These are phyloP conservation scores for Trypanosoma cruzi DNA, from an alignment of 208 protist genomes.

Conservation along the genomic window DNA sequence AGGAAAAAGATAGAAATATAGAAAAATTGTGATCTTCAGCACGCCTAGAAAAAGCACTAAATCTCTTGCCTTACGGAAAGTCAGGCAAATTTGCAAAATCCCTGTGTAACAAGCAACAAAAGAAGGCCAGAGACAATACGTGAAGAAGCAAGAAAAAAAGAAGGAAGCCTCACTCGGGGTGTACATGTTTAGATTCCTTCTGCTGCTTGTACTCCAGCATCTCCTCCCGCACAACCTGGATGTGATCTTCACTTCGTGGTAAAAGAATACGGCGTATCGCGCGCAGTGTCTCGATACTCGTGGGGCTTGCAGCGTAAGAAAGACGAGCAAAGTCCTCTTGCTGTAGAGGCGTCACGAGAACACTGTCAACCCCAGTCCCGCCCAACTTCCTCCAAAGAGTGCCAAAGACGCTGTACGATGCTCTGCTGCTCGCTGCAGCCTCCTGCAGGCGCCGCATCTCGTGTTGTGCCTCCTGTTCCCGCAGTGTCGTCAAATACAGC, in stretches of 20 bases:
- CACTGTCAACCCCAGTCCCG: constrained; percentile 5
- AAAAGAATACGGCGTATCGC: constrained; percentile 73
- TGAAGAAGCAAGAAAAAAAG: constrained; percentile 4
- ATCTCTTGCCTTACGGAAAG: not conserved
- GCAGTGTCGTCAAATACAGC: constrained; percentile 26
- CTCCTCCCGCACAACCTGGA: constrained; percentile 84
- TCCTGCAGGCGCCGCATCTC: constrained; percentile 49
- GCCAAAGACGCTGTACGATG: constrained; percentile 11
- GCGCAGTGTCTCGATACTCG: constrained; percentile 64
- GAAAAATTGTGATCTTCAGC: no score
- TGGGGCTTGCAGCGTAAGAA: constrained; percentile 83
- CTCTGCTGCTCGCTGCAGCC: not conserved
- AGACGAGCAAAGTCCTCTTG: constrained; percentile 55
- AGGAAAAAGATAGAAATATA: not conserved
- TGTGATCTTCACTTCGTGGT: constrained; percentile 83
- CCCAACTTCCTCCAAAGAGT: constrained; percentile 17
- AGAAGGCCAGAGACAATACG: not conserved
- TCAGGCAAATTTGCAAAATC: not conserved
- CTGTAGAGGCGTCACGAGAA: constrained; percentile 25
- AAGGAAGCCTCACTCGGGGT: constrained; percentile 10
- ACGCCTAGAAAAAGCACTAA: no score
- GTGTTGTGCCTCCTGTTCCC: constrained; percentile 28
- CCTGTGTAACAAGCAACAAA: not conserved
- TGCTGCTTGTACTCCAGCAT: constrained; percentile 75
- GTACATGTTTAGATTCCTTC: constrained; percentile 33